Percentiles rank a stretch among this genome's conserved stretches.
These are phyloP conservation scores for Urochloa ruziziensis DNA, from an alignment of 176 grass and related monocot genomes.

Conservation along the genomic window DNA sequence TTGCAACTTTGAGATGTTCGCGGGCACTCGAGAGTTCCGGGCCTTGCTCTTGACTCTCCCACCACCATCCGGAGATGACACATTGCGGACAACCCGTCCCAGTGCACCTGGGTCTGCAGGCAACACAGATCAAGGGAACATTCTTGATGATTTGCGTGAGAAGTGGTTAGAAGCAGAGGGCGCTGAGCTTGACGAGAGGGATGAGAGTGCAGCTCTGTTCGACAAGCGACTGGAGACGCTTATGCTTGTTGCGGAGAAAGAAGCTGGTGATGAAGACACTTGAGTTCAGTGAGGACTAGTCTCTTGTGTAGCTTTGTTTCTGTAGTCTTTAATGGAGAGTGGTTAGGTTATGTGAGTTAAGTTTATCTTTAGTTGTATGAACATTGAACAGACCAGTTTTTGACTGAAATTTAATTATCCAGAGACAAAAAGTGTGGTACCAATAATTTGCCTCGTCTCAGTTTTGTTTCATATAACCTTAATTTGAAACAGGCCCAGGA, in stretches of 20 bases:
- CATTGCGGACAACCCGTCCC: constrained; percentile 65
- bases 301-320: constrained; percentile 10
- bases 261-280: constrained; percentile 36
- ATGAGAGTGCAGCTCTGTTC: constrained; percentile 84
- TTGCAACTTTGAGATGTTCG: constrained; percentile 87
- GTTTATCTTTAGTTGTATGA: background rate
- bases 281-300: background rate
- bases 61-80: constrained; percentile 59
- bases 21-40: constrained; percentile 61
- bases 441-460: background rate
- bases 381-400: background rate
- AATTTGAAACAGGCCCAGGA: background rate
- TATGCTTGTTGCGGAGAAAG: constrained; percentile 70
- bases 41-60: constrained; percentile 86
- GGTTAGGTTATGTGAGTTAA: background rate
- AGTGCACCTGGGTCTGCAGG: constrained; percentile 61
- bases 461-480: background rate
- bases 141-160: constrained; percentile 91
- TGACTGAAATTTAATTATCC: background rate
- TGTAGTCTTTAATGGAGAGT: background rate
- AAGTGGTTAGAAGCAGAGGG: constrained; percentile 88
- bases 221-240: constrained; percentile 72
- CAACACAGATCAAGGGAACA: constrained; percentile 63
- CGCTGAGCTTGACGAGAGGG: constrained; percentile 72
- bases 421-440: background rate